Evolutionary conservation across 2,329 filamentous ascomycete species (phyloP).

Genomic region (Botryosphaeria agaves): DNA sequence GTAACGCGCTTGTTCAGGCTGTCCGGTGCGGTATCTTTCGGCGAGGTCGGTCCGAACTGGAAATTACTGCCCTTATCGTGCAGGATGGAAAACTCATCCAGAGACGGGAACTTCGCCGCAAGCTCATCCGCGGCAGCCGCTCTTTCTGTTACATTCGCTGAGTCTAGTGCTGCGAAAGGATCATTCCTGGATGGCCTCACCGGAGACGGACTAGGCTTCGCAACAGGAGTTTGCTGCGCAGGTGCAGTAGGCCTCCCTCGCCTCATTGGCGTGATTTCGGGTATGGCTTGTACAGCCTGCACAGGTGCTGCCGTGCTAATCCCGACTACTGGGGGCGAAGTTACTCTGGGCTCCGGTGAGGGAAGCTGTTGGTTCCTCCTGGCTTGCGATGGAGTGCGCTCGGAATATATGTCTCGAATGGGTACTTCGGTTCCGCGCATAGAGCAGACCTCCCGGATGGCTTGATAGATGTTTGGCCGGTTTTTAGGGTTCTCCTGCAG

Average conservation of each 20-base stretch:
- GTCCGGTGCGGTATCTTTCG: constrained; percentile 28
- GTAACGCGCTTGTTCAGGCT: constrained; percentile 50
- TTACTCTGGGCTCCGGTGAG: constrained; percentile 32
- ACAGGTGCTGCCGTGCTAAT: constrained; percentile 65
- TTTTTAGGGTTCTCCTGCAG: constrained; percentile 63
- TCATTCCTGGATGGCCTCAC: constrained; percentile 54
- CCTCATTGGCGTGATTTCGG: constrained; percentile 87
- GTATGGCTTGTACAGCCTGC: constrained; percentile 54
- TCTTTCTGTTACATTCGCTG: constrained; percentile 32
- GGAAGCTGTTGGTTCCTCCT: constrained; percentile 43
- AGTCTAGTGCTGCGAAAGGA: constrained; percentile 81
- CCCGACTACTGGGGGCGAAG: constrained; percentile 49
- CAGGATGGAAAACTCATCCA: constrained; percentile 83
- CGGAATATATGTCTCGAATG: constrained; percentile 55
- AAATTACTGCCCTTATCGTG: constrained; percentile 75
- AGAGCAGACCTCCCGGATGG: constrained; percentile 66
- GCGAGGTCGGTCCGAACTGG: constrained; percentile 47
- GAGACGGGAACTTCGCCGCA: constrained; percentile 67
- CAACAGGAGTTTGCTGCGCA: constrained; percentile 20
- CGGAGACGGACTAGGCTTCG: constrained; percentile 49
- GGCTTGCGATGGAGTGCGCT: constrained; percentile 45
- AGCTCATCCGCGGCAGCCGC: constrained; percentile 54
- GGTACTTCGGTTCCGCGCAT: constrained; percentile 81
- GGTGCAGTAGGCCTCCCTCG: constrained; percentile 55
- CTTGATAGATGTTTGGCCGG: constrained; percentile 88